These are phyloP conservation scores for Aureobasidium sp. DNA, from an alignment of 2,329 filamentous ascomycete genomes.

Conservation along the genomic window DNA sequence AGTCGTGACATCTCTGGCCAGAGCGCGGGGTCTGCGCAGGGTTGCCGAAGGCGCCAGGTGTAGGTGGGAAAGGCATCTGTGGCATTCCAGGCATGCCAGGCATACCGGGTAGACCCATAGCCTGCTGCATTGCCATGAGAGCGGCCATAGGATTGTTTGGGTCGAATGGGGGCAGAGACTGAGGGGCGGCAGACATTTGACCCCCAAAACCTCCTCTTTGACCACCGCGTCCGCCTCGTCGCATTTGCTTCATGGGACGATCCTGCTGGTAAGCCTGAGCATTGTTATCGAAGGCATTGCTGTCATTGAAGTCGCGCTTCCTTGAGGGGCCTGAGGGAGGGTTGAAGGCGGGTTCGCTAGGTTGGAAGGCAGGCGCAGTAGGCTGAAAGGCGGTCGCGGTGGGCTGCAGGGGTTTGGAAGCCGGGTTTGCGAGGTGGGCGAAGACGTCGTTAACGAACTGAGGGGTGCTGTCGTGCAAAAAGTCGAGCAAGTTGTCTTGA, in stretches of 20 bases:
- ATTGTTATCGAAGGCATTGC: constrained; percentile 32
- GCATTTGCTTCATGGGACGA: constrained; percentile 53
- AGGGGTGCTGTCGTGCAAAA: constrained; percentile 53
- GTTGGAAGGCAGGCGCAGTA: background rate
- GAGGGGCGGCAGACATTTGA: constrained; percentile 31
- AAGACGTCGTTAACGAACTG: constrained; percentile 69
- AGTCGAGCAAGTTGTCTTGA: constrained; percentile 66
- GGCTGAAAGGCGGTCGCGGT: constrained; percentile 13
- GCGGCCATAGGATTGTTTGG: constrained; percentile 55
- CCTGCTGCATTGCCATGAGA: constrained; percentile 52
- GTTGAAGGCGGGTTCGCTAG: constrained; percentile 19
- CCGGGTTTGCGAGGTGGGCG: constrained; percentile 51
- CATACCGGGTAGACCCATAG: constrained; percentile 34
- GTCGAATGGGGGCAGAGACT: constrained; percentile 49
- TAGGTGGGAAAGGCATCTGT: constrained; percentile 29
- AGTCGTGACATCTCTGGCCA: constrained; percentile 57
- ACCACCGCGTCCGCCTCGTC: constrained; percentile 45
- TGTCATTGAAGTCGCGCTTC: constrained; percentile 53
- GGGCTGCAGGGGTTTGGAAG: constrained; percentile 5
- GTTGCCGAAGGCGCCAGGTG: constrained; percentile 20
- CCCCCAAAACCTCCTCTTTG: constrained; percentile 18
- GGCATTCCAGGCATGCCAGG: constrained; percentile 40
- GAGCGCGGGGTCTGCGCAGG: constrained; percentile 20
- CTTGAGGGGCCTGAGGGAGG: constrained; percentile 30
- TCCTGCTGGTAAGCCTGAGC: constrained; percentile 27